These are phyloP conservation scores for Marchantia polymorpha DNA, from an alignment of 225 moss, liverwort and hornwort species.

Conservation along the genomic window DNA sequence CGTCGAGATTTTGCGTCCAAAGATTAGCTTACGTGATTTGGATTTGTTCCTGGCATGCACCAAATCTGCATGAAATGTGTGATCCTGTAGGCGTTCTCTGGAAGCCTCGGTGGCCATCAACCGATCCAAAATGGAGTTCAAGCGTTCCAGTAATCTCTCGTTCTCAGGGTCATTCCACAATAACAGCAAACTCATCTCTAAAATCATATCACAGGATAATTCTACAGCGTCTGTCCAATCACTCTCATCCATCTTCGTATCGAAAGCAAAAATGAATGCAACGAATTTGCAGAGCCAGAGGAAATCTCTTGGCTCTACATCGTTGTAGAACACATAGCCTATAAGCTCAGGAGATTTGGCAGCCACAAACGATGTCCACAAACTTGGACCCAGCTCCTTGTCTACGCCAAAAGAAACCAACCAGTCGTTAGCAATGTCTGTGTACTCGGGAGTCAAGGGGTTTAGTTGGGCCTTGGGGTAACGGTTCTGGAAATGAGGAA, in stretches of 20 bases:
- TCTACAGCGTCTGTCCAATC: background rate
- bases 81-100: background rate
- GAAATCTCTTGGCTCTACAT: background rate
- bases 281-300: background rate
- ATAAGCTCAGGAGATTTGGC: constrained; percentile 10
- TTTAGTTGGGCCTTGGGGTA: background rate
- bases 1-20: too few species aligned
- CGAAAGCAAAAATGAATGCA: background rate
- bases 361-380: background rate
- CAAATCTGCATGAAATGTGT: background rate
- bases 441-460: background rate
- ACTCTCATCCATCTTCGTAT: background rate
- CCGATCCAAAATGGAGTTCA: background rate
- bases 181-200: background rate
- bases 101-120: background rate
- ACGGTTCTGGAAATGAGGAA: background rate
- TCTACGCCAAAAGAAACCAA: background rate
- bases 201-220: background rate
- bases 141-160: background rate
- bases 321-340: background rate
- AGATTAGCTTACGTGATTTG: background rate
- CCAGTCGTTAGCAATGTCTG: background rate
- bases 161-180: background rate
- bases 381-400: background rate
- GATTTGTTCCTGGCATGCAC: constrained; percentile 1